Conservation (phyloP, 495 filamentous ascomycete genomes). For the Xanthoparmelia taractica region DNA sequence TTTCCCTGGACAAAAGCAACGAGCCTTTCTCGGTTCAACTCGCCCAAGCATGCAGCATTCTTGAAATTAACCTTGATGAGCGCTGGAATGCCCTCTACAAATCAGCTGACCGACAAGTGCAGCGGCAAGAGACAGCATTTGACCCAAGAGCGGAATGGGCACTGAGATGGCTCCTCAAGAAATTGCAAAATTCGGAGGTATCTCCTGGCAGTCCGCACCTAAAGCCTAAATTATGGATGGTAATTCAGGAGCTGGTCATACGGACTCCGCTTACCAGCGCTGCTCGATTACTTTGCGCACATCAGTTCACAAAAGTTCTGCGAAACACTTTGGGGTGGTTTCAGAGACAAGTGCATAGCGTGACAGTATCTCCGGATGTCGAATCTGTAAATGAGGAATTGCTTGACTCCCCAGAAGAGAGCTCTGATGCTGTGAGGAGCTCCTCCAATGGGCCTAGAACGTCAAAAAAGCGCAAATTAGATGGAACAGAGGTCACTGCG, state of each 20-base stretch:
- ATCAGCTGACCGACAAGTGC: neutral
- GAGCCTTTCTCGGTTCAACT: constrained; percentile 37
- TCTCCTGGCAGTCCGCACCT: constrained; percentile 31
- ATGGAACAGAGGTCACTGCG: constrained; percentile 28
- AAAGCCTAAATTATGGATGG: constrained; percentile 40
- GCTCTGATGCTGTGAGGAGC: constrained; percentile 22
- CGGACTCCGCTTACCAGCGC: constrained; percentile 39
- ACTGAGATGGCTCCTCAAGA: constrained; percentile 60
- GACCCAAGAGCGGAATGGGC: constrained; percentile 58
- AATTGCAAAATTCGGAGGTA: constrained; percentile 36
- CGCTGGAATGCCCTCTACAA: neutral
- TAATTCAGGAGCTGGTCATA: constrained; percentile 42
- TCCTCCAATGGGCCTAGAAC: constrained; percentile 6
- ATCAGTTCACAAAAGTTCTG: constrained; percentile 43
- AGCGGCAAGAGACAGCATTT: constrained; percentile 10
- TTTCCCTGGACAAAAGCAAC: constrained; percentile 45
- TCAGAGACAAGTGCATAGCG: constrained; percentile 1
- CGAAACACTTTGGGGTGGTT: constrained; percentile 36
- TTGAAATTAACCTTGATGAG: constrained; percentile 36
- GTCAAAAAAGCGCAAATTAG: constrained; percentile 38
- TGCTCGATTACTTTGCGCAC: constrained; percentile 43
- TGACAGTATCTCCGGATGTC: neutral
- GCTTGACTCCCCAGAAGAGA: neutral
- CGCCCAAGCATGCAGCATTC: constrained; percentile 41
- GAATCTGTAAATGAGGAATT: neutral